phyloP scores from a whole-genome alignment of 257 asterid genomes.

The Nicotiana sylvestris region DNA sequence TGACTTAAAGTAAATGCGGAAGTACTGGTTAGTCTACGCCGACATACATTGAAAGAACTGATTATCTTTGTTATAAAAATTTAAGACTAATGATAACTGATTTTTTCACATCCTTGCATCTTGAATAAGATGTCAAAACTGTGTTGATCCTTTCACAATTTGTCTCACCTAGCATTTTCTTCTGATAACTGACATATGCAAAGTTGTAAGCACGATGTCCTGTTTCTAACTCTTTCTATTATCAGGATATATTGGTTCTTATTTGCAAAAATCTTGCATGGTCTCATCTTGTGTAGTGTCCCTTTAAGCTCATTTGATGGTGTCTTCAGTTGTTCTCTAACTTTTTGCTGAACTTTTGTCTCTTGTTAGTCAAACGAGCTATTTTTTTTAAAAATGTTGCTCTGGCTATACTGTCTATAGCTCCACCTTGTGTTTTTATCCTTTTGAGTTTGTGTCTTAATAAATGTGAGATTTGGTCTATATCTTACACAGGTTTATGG shows the following conservation, averaged over 20 bases:
- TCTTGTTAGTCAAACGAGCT: background rate
- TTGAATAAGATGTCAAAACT: background rate
- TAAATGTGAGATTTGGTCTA: background rate
- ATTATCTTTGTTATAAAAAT: background rate
- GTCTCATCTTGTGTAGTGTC: background rate
- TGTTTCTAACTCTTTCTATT: background rate
- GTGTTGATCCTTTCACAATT: background rate
- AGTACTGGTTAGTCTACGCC: background rate
- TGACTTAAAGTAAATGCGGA: background rate
- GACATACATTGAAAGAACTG: background rate
- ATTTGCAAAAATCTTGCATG: background rate
- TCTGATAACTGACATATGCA: background rate
- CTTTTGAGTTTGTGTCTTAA: background rate
- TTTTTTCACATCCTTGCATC: background rate
- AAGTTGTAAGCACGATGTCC: background rate
- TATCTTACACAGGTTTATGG: slow-evolving; percentile 46
- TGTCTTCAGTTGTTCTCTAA: background rate
- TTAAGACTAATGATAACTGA: background rate
- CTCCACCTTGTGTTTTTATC: background rate
- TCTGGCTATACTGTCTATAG: background rate
- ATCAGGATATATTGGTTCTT: background rate
- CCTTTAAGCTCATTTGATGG: background rate
- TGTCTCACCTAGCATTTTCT: background rate
- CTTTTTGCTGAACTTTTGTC: background rate
- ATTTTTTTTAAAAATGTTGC: background rate